phyloP scores from a whole-genome alignment of 2,329 filamentous ascomycete genomes.

The Orbilia ellipsospora region DNA sequence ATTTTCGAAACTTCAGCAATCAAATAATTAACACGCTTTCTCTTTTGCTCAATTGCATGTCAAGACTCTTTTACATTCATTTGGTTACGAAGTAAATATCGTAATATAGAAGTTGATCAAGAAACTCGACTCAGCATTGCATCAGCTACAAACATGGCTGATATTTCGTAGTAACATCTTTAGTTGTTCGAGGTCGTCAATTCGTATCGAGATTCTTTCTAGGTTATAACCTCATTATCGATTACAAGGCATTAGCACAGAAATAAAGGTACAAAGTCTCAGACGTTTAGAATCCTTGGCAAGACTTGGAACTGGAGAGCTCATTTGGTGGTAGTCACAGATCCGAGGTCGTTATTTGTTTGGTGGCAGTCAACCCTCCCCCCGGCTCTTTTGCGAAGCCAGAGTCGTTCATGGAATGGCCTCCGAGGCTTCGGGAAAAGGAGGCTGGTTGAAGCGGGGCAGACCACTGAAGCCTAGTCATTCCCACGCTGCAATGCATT shows the following conservation, averaged over 20 bases:
- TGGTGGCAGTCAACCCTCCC: constrained; percentile 19
- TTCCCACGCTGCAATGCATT: constrained; percentile 18
- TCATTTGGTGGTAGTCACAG: no score
- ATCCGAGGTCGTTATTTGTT: constrained; percentile 6
- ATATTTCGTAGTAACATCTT: no score
- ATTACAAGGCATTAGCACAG: no score
- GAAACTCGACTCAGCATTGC: background rate
- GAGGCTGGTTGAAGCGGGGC: constrained; percentile 51
- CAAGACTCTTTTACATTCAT: background rate
- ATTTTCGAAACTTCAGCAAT: constrained; percentile 48
- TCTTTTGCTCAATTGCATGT: background rate
- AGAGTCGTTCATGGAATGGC: constrained; percentile 4
- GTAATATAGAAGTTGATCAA: background rate
- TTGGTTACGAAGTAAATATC: background rate
- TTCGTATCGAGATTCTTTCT: no score
- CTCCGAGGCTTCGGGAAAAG: constrained; percentile 48
- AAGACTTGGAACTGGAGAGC: no score
- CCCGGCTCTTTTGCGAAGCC: constrained; percentile 9
- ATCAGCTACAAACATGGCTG: no score
- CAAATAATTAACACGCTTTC: constrained; percentile 3
- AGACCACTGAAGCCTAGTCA: constrained; percentile 14
- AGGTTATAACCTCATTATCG: no score
- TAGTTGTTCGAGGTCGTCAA: no score
- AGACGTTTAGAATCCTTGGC: no score
- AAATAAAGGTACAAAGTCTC: no score